A percentile compares a stretch with the other conserved stretches of the same genome.
Conservation (phyloP, 2,329 filamentous ascomycete genomes). For the Nigrospora oryzae region DNA sequence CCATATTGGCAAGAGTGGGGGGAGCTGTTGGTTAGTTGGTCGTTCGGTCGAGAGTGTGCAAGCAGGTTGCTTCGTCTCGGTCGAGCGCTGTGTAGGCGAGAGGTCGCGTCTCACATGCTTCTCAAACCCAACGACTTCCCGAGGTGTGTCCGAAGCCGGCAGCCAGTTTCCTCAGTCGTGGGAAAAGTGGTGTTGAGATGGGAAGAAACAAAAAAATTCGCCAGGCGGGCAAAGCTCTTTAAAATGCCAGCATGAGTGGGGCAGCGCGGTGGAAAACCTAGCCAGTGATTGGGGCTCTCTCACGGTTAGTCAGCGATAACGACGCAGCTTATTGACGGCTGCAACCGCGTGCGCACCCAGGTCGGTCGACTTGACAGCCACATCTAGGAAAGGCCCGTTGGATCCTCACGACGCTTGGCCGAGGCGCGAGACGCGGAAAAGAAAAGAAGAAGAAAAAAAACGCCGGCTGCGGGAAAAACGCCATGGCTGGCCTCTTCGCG, state of each 20-base stretch:
- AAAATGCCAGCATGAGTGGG: no score
- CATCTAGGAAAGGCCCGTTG: no score
- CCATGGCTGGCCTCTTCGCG: constrained; percentile 51
- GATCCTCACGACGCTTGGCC: no score
- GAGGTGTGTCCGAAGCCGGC: neutral
- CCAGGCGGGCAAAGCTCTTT: neutral
- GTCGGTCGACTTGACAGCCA: no score
- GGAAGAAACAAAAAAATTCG: constrained; percentile 6
- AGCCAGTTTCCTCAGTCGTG: constrained; percentile 1
- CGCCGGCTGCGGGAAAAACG: neutral
- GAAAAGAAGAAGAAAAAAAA: neutral
- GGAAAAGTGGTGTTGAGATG: neutral
- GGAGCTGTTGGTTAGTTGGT: neutral
- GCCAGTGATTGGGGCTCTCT: no score
- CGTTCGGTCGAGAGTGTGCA: neutral
- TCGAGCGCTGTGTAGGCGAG: neutral
- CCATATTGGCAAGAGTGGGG: neutral
- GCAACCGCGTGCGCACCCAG: no score
- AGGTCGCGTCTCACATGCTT: neutral
- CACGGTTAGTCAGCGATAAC: no score
- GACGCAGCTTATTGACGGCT: no score
- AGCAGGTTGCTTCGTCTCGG: neutral
- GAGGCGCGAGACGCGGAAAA: neutral
- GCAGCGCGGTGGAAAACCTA: no score
- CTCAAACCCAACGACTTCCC: neutral